Evolutionary conservation across 2,329 filamentous ascomycete genomes (phyloP).

Genomic region (Exophiala mesophila): DNA sequence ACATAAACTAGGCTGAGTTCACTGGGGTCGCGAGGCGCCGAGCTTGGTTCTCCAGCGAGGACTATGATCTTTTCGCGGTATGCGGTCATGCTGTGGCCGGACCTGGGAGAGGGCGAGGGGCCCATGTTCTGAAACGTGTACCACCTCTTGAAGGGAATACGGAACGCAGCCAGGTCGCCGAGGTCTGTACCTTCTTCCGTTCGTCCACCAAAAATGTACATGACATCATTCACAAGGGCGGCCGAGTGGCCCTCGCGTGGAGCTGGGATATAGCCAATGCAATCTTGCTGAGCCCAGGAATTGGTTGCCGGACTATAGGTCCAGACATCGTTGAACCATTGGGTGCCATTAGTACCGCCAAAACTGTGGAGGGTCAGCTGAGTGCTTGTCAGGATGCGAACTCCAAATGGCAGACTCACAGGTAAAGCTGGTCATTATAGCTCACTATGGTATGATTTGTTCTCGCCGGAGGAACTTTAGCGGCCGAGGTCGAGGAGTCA

Average conservation of each 20-base stretch:
- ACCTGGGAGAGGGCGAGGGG: slow-evolving; percentile 84
- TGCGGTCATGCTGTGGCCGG: slow-evolving; percentile 95
- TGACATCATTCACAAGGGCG: slow-evolving; percentile 89
- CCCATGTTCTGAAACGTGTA: slow-evolving; percentile 99
- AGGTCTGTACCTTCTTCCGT: slow-evolving; percentile 90
- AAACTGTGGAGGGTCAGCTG: slow-evolving; percentile 56
- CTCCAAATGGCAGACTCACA: slow-evolving; percentile 62
- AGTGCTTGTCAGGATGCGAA: too few relatives aligned
- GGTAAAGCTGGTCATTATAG: slow-evolving; percentile 86
- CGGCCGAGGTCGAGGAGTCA: slow-evolving; percentile 52
- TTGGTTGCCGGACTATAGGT: slow-evolving; percentile 82
- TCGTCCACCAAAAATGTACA: slow-evolving; percentile 97
- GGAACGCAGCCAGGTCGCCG: slow-evolving; percentile 84
- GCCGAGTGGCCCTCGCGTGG: slow-evolving; percentile 92
- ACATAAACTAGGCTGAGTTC: slow-evolving; percentile 88
- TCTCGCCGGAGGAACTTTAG: slow-evolving; percentile 74
- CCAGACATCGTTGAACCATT: slow-evolving; percentile 99
- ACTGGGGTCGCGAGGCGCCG: slow-evolving; percentile 70
- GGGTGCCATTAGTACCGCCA: slow-evolving; percentile 88
- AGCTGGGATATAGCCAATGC: slow-evolving; percentile 94
- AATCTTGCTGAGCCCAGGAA: slow-evolving; percentile 82
- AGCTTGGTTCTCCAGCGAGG: slow-evolving; percentile 89
- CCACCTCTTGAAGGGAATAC: slow-evolving; percentile 80
- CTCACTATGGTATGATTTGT: slow-evolving; percentile 94
- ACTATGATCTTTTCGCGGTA: slow-evolving; percentile 90